Base-by-base conservation (phyloP, 352 stramenopile genomes). In the Lagenidium sp. region DNA sequence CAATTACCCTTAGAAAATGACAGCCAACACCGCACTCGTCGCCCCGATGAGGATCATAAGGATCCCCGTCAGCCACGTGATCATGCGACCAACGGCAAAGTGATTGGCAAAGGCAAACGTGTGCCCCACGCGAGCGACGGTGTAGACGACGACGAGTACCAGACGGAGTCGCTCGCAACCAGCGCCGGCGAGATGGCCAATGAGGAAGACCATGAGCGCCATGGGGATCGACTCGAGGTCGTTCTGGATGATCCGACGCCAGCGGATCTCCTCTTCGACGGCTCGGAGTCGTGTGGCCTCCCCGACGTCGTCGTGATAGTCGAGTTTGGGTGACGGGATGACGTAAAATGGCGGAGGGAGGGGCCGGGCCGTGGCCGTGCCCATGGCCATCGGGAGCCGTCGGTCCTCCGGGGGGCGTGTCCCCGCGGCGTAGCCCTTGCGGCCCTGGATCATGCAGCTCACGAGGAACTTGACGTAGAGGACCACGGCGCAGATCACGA, bases 401-500 rank as follows among this genome's bases (percentile, higher is more conserved):
- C 51, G 59, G 49, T 75, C 64, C 36, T 77, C 64, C 0, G 64
- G 39, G 24, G 56, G 45, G 13, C 68, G 65, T 16, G 60, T 76
- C 47, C 70, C 70, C n/a, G 65, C 61, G 10, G 50, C 44, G 40
- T 80, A 85, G 15, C 57, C 61, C 36, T 60, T 63, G 34, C 64
- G 51, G 20, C 54, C 65, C 24, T 82, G 68, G 26, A 69, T 57
- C 49, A 76, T 73, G 19, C 60, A 61, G 15, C 61, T 63, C 3
- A 24, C 62, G 48, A 82, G 32, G 43, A 79, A 79, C 60, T 82
- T 82, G 66, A 75, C 32, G 54, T 81, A 85, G 29, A 82, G 64
- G 32, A 67, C 41, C 8, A 51, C 41, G 6, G 57, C 36, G 38
- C 60, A 71, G 18, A 68, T 19, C 25, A 37, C 38, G 15, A 67